Evolutionary conservation across 2,329 filamentous ascomycete genomes (phyloP).

Genomic region (Didymella exigua): DNA sequence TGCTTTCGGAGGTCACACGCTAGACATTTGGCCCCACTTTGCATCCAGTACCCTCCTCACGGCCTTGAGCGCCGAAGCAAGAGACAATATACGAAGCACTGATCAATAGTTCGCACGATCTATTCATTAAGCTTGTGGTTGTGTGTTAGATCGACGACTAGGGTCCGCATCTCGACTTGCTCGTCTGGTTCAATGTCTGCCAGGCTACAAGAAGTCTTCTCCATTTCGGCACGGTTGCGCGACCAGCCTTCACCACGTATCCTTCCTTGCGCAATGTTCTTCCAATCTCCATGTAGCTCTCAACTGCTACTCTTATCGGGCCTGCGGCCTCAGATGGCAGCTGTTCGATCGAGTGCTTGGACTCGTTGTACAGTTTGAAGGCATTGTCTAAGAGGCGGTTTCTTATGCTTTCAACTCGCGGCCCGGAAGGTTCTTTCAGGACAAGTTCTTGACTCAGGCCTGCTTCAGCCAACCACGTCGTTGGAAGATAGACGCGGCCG

Average conservation of each 20-base stretch:
- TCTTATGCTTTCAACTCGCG: conserved; percentile 58
- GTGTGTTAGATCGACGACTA: conserved; percentile 3
- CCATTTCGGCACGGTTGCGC: conserved; percentile 55
- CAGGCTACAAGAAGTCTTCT: conserved; percentile 64
- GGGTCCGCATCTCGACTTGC: conserved; percentile 9
- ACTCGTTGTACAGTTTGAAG: conserved; percentile 64
- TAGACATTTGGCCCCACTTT: conserved; percentile 1
- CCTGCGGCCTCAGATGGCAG: conserved; percentile 66
- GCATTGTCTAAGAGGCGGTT: conserved; percentile 63
- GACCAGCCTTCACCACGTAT: conserved; percentile 52
- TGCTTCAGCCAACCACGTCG: conserved; percentile 65
- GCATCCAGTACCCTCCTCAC: not conserved
- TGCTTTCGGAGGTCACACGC: not conserved
- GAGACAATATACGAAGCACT: not conserved
- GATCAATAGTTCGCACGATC: not conserved
- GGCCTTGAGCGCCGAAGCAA: not conserved
- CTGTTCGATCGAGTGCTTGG: conserved; percentile 63
- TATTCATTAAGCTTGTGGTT: conserved; percentile 4
- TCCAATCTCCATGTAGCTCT: conserved; percentile 79
- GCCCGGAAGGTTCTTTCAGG: conserved; percentile 56
- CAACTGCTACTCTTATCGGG: conserved; percentile 71
- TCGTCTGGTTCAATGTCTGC: conserved; percentile 54
- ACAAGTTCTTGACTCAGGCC: conserved; percentile 62
- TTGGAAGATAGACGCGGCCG: conserved; percentile 71
- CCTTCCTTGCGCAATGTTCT: conserved; percentile 60